These are phyloP conservation scores for Leccinum angustisporum DNA, from an alignment of 1,284 basidiomycete species.

Conservation along the genomic window DNA sequence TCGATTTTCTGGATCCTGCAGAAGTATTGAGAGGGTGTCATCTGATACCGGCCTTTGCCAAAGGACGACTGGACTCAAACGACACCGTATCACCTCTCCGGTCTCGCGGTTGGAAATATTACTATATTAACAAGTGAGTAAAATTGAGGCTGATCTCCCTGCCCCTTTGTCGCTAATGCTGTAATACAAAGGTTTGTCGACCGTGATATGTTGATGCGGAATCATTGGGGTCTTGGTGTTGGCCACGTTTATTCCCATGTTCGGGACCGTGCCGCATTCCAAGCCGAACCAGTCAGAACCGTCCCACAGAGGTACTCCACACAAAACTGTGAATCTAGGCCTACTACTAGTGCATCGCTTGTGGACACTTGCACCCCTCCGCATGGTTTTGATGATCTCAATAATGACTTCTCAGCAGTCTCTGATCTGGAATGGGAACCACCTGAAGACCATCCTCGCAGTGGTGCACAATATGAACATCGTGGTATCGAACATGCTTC, in stretches of 20 bases:
- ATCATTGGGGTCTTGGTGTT: too few species aligned
- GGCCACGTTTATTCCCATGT: not conserved
- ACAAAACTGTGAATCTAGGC: not conserved
- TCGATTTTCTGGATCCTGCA: too few species aligned
- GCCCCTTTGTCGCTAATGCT: too few species aligned
- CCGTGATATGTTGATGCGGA: too few species aligned
- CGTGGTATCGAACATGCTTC: not conserved
- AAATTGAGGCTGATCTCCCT: too few species aligned
- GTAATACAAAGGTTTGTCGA: too few species aligned
- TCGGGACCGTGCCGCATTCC: not conserved
- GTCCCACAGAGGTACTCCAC: not conserved
- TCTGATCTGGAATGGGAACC: not conserved
- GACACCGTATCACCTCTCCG: too few species aligned
- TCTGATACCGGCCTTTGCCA: too few species aligned
- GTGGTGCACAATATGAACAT: not conserved
- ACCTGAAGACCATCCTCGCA: not conserved
- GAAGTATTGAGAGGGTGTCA: too few species aligned
- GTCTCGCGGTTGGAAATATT: too few species aligned
- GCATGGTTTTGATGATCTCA: not conserved
- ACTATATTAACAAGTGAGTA: too few species aligned
- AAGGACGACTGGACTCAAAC: too few species aligned
- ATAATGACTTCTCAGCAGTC: not conserved
- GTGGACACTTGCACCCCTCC: not conserved
- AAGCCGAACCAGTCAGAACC: not conserved
- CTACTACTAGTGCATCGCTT: not conserved